A percentile compares a stretch with the other conserved stretches of the same genome.
These are phyloP conservation scores for Ogataea chonburiensis DNA, from an alignment of 805 yeast genomes.

Conservation along the genomic window DNA sequence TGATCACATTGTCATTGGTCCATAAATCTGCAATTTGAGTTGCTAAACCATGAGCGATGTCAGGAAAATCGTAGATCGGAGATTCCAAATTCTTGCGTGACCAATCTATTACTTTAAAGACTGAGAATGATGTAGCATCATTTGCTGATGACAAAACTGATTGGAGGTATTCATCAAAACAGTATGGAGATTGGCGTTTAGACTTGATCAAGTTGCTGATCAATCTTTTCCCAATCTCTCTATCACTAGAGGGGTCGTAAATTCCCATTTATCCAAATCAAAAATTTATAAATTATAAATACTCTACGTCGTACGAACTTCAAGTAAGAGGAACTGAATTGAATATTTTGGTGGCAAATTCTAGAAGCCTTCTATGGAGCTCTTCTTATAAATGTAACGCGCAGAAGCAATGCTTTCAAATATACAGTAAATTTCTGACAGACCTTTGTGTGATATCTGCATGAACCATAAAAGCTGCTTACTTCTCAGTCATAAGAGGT, in stretches of 20 bases:
- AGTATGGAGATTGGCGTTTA: too few species aligned
- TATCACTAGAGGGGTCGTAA: constrained; percentile 20
- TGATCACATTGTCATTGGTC: constrained; percentile 4
- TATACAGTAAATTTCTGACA: too few species aligned
- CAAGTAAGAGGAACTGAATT: too few species aligned
- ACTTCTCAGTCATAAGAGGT: too few species aligned
- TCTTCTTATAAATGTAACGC: too few species aligned
- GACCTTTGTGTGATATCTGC: too few species aligned
- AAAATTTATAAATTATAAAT: too few species aligned
- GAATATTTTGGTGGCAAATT: too few species aligned
- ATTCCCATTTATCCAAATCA: constrained; percentile 15
- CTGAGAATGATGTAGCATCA: constrained; percentile 20
- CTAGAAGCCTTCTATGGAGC: too few species aligned
- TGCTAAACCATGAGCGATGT: background rate
- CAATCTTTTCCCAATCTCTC: constrained; percentile 10
- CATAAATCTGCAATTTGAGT: constrained; percentile 1
- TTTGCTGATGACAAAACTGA: constrained; percentile 18
- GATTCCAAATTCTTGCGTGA: constrained; percentile 8
- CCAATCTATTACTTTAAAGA: constrained; percentile 16
- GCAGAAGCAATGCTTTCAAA: too few species aligned
- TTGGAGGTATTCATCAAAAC: constrained; percentile 15
- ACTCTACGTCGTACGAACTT: too few species aligned
- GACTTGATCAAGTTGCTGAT: background rate
- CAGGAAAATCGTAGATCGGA: background rate
- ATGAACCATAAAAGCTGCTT: too few species aligned